These are phyloP conservation scores for Austroboletus festivus DNA, from an alignment of 768 basidiomycete species.

Conservation along the genomic window DNA sequence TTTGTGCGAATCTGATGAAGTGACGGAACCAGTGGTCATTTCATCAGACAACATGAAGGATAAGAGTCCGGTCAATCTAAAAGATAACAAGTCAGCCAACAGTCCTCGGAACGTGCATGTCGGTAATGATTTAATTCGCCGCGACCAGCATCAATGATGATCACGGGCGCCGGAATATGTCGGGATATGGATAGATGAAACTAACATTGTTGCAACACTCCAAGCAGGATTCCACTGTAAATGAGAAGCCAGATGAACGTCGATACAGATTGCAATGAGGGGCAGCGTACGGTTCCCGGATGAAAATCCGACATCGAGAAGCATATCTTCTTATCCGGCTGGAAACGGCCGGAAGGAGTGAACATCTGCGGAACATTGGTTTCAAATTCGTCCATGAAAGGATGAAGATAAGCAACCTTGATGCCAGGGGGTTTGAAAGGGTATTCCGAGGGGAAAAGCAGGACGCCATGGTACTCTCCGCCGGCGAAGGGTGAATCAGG, in stretches of 20 bases:
- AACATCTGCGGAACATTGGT: constrained; percentile 60
- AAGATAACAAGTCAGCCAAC: constrained; percentile 10
- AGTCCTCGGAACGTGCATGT: not conserved
- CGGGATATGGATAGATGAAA: constrained; percentile 14
- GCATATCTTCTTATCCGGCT: constrained; percentile 93
- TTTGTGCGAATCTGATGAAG: constrained; percentile 76
- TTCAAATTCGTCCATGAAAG: constrained; percentile 6
- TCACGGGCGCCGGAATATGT: constrained; percentile 6
- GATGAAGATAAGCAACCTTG: constrained; percentile 55
- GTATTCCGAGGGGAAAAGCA: constrained; percentile 92
- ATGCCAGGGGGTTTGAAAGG: constrained; percentile 97
- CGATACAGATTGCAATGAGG: not conserved
- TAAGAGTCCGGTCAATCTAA: constrained; percentile 85
- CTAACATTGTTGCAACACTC: constrained; percentile 92
- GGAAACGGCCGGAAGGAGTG: constrained; percentile 87
- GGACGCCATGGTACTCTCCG: constrained; percentile 92
- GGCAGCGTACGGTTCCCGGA: constrained; percentile 69
- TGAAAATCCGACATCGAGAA: constrained; percentile 98
- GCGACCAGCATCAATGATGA: constrained; percentile 10
- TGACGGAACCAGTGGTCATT: constrained; percentile 93
- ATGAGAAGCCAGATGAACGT: not conserved
- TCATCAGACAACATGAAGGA: constrained; percentile 96
- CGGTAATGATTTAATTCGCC: constrained; percentile 16
- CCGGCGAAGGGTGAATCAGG: constrained; percentile 88
- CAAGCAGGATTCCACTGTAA: constrained; percentile 90